Conservation (phyloP, 768 basidiomycete genomes). For the Leccinum barrowsii region DNA sequence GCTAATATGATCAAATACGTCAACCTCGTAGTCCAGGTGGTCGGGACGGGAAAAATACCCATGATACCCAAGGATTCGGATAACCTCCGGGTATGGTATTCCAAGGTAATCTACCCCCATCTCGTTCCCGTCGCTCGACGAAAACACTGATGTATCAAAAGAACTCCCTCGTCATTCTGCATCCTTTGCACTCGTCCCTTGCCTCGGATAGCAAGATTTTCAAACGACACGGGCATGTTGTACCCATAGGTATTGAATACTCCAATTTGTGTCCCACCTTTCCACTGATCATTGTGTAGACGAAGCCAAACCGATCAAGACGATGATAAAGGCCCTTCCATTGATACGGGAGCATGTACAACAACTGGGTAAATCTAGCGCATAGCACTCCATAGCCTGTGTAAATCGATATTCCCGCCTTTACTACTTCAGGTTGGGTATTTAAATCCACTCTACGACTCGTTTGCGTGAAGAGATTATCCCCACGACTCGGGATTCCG, state of each 20-base stretch:
- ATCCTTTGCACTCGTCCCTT: conserved; percentile 54
- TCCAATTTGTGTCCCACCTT: not conserved
- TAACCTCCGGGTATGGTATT: conserved; percentile 69
- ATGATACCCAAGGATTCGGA: conserved; percentile 51
- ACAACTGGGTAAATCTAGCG: conserved; percentile 16
- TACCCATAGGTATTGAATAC: conserved; percentile 53
- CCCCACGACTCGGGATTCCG: conserved; percentile 47
- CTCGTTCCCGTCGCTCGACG: not conserved
- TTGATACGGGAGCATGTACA: conserved; percentile 57
- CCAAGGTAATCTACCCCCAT: conserved; percentile 43
- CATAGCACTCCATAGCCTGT: conserved; percentile 7
- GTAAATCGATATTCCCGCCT: conserved; percentile 1
- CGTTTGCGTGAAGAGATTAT: conserved; percentile 47
- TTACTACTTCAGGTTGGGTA: conserved; percentile 4
- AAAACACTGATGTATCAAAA: conserved; percentile 30
- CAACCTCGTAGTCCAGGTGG: conserved; percentile 73
- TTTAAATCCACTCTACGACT: conserved; percentile 49
- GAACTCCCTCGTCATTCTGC: conserved; percentile 72
- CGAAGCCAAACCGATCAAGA: conserved; percentile 69
- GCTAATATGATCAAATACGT: conserved; percentile 58
- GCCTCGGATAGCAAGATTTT: conserved; percentile 38
- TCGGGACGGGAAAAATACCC: conserved; percentile 60
- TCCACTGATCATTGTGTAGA: conserved; percentile 36
- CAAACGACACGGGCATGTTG: conserved; percentile 62
- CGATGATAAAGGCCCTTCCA: conserved; percentile 66